Evolutionary conservation across 2,329 filamentous ascomycete species (phyloP).

Genomic region (Lachnellula willkommii): DNA sequence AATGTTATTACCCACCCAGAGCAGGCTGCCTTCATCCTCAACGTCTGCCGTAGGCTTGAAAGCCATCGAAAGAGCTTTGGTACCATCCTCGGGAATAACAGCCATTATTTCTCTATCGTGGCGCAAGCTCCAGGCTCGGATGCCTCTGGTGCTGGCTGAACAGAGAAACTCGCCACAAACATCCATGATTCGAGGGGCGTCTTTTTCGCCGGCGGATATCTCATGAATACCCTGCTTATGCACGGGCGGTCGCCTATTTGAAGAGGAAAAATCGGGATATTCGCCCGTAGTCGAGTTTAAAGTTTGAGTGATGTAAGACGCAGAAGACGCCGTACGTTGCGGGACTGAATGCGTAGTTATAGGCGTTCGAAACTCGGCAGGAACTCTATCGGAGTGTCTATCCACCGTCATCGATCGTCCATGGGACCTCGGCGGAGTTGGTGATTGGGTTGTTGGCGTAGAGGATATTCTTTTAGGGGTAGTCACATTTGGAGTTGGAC

Average conservation of each 20-base stretch:
- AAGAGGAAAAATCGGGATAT: slow-evolving; percentile 78
- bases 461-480: slow-evolving; percentile 43
- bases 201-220: slow-evolving; percentile 72
- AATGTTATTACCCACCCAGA: slow-evolving; percentile 87
- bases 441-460: slow-evolving; percentile 41
- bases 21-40: slow-evolving; percentile 69
- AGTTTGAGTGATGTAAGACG: slow-evolving; percentile 13
- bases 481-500: slow-evolving; percentile 15
- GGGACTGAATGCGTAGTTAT: slow-evolving; percentile 16
- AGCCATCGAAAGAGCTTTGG: slow-evolving; percentile 72
- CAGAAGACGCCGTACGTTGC: slow-evolving; percentile 7
- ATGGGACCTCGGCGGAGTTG: slow-evolving; percentile 40
- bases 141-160: slow-evolving; percentile 74
- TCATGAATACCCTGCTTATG: slow-evolving; percentile 68
- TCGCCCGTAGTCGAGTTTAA: slow-evolving; percentile 35
- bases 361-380: slow-evolving; percentile 35
- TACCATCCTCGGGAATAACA: slow-evolving; percentile 75
- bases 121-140: slow-evolving; percentile 78
- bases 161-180: slow-evolving; percentile 84
- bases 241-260: slow-evolving; percentile 77
- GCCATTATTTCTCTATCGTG: slow-evolving; percentile 80
- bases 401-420: slow-evolving; percentile 48
- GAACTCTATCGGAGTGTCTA: slow-evolving; percentile 36
- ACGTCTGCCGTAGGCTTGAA: slow-evolving; percentile 80
- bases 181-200: slow-evolving; percentile 78